A percentile compares a stretch with the other conserved stretches of the same genome.
phyloP scores from a whole-genome alignment of 2,329 filamentous ascomycete genomes.

The Colletotrichum cordylinicola region DNA sequence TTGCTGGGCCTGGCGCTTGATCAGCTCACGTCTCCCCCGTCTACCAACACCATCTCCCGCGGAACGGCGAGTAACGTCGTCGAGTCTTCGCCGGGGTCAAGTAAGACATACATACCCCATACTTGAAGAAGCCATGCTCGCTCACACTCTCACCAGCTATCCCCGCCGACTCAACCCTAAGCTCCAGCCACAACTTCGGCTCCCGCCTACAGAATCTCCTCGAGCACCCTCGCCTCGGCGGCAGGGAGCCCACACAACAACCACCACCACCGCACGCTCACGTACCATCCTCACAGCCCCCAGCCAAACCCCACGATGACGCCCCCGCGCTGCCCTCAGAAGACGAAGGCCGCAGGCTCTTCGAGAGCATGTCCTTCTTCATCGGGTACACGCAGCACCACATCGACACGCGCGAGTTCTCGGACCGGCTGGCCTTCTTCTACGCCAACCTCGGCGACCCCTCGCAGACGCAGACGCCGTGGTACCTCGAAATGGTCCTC shows the following conservation, averaged over 20 bases:
- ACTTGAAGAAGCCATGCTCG: neutral
- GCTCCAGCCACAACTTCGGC: constrained; percentile 24
- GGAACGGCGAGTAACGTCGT: neutral
- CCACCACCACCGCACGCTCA: neutral
- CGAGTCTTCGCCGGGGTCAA: neutral
- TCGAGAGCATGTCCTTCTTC: constrained; percentile 26
- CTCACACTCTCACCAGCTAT: constrained; percentile 7
- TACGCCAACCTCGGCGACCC: neutral
- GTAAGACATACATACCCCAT: neutral
- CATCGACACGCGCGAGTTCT: constrained; percentile 27
- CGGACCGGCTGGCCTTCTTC: constrained; percentile 14
- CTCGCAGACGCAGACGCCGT: neutral
- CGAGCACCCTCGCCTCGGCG: constrained; percentile 18
- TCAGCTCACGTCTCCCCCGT: neutral
- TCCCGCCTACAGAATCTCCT: constrained; percentile 24
- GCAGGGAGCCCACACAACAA: neutral
- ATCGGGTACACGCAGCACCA: constrained; percentile 29
- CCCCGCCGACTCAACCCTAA: constrained; percentile 21
- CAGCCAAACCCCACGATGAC: neutral
- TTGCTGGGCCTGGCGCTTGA: neutral
- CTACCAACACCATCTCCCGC: neutral
- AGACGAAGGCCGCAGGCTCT: constrained; percentile 21
- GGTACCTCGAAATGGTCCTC: constrained; percentile 15
- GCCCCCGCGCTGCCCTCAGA: constrained; percentile 17
- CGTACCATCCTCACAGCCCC: neutral